Evolutionary conservation across 2,329 filamentous ascomycete species (phyloP), one percentile per base, ranked within the genome.

Genomic region (Monilinia fructicola): DNA sequence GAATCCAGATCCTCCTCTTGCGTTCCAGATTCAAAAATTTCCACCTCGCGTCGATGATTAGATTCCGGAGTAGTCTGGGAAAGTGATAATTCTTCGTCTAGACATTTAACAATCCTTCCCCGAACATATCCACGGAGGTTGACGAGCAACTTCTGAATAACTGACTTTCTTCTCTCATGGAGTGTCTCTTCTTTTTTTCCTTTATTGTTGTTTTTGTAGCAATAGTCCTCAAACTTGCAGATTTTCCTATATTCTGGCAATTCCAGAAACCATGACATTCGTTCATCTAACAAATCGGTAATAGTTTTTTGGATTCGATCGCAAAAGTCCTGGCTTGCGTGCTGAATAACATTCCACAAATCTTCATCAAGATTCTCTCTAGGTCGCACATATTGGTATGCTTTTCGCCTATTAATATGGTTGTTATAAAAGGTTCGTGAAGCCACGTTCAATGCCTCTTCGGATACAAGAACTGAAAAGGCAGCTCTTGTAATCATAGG

Each of bases 391-490:
- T 80, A 84, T 54, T 78, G 67, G 42, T 78, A 77, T 52, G 60
- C 50, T 28, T 28, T 31, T 31, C 26, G 28, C 40, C 44, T 66
- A 35, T 59, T 55, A 31, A 6, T 16, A 60, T 42, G 9, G 26
- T 14, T 38, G 31, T 56, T 58, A 23, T 38, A 46, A 10, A 40
- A 50, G n/a, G 46, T 59, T 46, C 62, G 55, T 9, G 68, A 68
- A 4, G 67, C 70, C 31, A 71, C 54, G 5, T 62, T 65, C 16
- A 90, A 72, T 4, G 87, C 87, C 62, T 84, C 80, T 72, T 91
- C 88, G 23, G 83, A 85, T 28, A 90, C 87, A 5, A 90, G 79
- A 35, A 89, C 82, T 14, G 81, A 79, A 70, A 89, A 90, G 0
- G 87, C 79, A 26, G 77, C 73, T 42, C 80, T 79, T 0, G 81